Conservation (phyloP, 495 filamentous ascomycete species). For the Neurospora cerealis region DNA sequence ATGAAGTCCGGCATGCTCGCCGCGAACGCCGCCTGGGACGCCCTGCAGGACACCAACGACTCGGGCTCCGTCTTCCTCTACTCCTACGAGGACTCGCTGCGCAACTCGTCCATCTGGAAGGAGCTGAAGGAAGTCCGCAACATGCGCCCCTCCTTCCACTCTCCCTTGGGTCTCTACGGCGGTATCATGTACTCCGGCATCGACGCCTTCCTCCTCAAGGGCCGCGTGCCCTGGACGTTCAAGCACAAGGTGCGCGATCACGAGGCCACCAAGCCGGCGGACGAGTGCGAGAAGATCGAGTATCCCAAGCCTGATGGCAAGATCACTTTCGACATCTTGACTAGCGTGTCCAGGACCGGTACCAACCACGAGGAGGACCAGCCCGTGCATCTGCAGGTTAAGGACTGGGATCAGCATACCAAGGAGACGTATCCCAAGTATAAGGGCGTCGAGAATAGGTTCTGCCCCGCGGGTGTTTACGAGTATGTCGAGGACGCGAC, state of each 20-base stretch:
- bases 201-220: conserved; percentile 80
- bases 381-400: conserved; percentile 87
- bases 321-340: conserved; percentile 91
- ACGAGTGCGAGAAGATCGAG: conserved; percentile 76
- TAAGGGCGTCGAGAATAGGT: conserved; percentile 92
- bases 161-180: conserved; percentile 71
- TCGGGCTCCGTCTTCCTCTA: conserved; percentile 78
- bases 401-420: conserved; percentile 88
- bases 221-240: conserved; percentile 84
- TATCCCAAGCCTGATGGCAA: conserved; percentile 95
- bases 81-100: conserved; percentile 87
- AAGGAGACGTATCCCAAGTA: conserved; percentile 73
- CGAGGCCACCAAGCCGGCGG: conserved; percentile 70
- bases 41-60: conserved; percentile 46
- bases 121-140: conserved; percentile 94
- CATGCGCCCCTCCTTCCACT: conserved; percentile 91
- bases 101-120: conserved; percentile 80
- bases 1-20: conserved; percentile 98
- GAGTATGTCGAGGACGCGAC: conserved; percentile 90
- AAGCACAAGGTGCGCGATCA: conserved; percentile 68
- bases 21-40: conserved; percentile 75
- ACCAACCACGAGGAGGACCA: conserved; percentile 99
- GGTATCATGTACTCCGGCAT: conserved; percentile 89
- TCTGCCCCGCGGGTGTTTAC: conserved; percentile 98
- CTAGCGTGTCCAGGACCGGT: conserved; percentile 83